These are phyloP conservation scores for Yarrowia sp. DNA, from an alignment of 805 yeast genomes.

Conservation along the genomic window DNA sequence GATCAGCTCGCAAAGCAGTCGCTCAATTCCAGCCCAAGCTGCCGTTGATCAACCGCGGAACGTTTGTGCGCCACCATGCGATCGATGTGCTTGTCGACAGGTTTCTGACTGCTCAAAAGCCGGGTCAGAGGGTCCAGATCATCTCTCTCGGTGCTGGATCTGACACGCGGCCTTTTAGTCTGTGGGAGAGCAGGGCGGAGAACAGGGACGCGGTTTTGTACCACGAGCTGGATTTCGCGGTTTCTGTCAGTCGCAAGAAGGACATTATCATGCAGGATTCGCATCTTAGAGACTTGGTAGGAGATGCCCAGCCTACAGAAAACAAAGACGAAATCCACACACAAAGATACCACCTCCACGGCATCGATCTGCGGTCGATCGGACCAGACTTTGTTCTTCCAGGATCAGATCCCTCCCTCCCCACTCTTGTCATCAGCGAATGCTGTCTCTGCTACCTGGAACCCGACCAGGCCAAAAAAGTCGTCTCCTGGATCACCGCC, in stretches of 20 bases:
- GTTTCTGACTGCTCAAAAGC: slow-evolving; percentile 38
- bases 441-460: slow-evolving; percentile 72
- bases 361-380: slow-evolving; percentile 53
- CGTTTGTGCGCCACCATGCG: slow-evolving; percentile 50
- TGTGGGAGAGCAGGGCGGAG: slow-evolving; percentile 39
- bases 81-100: slow-evolving; percentile 45
- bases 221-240: slow-evolving; percentile 65
- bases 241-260: slow-evolving; percentile 52
- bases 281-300: slow-evolving; percentile 38
- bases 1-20: slow-evolving; percentile 15
- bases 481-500: slow-evolving; percentile 46
- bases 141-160: slow-evolving; percentile 80
- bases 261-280: slow-evolving; percentile 44
- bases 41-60: slow-evolving; percentile 63
- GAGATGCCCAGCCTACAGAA: background rate
- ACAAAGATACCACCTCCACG: slow-evolving; percentile 50
- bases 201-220: slow-evolving; percentile 41
- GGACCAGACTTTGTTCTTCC: slow-evolving; percentile 28
- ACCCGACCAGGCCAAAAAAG: slow-evolving; percentile 47
- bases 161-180: slow-evolving; percentile 63
- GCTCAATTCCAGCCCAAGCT: slow-evolving; percentile 42
- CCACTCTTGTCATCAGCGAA: slow-evolving; percentile 67
- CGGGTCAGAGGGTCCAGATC: slow-evolving; percentile 42
- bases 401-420: slow-evolving; percentile 41
- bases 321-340: slow-evolving; percentile 31